These are phyloP conservation scores for Parastagonospora avenae DNA, from an alignment of 2,329 filamentous ascomycete genomes.

Conservation along the genomic window DNA sequence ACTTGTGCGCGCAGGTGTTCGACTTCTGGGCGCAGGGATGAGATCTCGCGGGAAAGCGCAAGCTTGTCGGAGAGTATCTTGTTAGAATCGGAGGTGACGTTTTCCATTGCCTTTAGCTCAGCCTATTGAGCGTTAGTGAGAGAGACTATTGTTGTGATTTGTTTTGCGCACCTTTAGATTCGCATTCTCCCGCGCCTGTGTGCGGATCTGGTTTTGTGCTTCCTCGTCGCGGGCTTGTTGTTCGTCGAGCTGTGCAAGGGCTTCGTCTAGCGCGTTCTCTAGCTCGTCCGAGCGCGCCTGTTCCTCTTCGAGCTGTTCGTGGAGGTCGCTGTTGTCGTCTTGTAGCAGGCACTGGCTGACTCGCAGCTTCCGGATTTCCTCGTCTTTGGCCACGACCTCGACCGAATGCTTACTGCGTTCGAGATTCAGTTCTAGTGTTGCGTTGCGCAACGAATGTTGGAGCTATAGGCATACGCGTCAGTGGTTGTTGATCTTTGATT, in stretches of 20 bases:
- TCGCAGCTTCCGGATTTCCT: conserved; percentile 72
- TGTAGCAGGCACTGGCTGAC: conserved; percentile 69
- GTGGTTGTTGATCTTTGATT: conserved; percentile 5
- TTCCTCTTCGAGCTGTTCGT: conserved; percentile 64
- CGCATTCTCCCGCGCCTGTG: conserved; percentile 60
- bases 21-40: conserved; percentile 64
- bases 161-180: conserved; percentile 61
- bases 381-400: conserved; percentile 73
- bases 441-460: conserved; percentile 58
- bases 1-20: conserved; percentile 66
- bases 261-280: conserved; percentile 56
- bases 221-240: conserved; percentile 52
- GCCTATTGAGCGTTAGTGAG: conserved; percentile 55
- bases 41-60: conserved; percentile 64
- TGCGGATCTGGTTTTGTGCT: conserved; percentile 57
- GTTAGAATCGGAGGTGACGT: conserved; percentile 69
- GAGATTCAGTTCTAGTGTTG: conserved; percentile 71
- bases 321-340: conserved; percentile 73
- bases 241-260: conserved; percentile 54
- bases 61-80: conserved; percentile 71
- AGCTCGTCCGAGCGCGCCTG: conserved; percentile 65
- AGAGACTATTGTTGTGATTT: conserved; percentile 47
- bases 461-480: conserved; percentile 38
- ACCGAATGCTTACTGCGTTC: conserved; percentile 68
- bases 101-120: conserved; percentile 72